A percentile compares a stretch with the other conserved stretches of the same genome.
Conservation (phyloP, 176 grass and related monocot species). For the Microstegium vimineum region DNA sequence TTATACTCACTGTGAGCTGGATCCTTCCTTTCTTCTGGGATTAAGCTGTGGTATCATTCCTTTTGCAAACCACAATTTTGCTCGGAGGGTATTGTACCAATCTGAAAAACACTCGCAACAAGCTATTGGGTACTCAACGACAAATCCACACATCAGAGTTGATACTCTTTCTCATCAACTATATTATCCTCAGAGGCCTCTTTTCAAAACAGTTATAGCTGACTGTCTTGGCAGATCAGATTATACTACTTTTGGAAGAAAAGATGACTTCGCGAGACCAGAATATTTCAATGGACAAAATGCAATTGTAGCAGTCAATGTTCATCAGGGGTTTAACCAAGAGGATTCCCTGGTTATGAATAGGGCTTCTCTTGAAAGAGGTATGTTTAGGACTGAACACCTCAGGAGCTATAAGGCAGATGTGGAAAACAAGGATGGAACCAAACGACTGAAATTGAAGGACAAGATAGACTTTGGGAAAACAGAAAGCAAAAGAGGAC, state of each 20-base stretch:
- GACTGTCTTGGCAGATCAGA: slow-evolving; percentile 71
- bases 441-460: slow-evolving; percentile 55
- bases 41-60: slow-evolving; percentile 89
- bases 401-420: slow-evolving; percentile 84
- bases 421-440: slow-evolving; percentile 69
- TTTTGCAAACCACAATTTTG: slow-evolving; percentile 97
- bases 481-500: slow-evolving; percentile 85
- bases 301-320: slow-evolving; percentile 91
- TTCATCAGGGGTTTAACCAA: slow-evolving; percentile 97
- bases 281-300: slow-evolving; percentile 98
- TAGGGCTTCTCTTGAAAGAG: slow-evolving; percentile 83
- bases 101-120: slow-evolving; percentile 95
- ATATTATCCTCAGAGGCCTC: slow-evolving; percentile 87
- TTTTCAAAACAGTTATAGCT: slow-evolving; percentile 82
- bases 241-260: slow-evolving; percentile 53
- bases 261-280: slow-evolving; percentile 51
- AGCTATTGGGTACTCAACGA: slow-evolving; percentile 92
- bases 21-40: slow-evolving; percentile 79
- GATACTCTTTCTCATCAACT: slow-evolving; percentile 90
- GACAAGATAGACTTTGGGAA: slow-evolving; percentile 86
- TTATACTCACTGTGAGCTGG: slow-evolving; percentile 87
- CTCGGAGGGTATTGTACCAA: slow-evolving; percentile 82
- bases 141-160: slow-evolving; percentile 80
- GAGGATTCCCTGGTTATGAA: slow-evolving; percentile 99
- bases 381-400: slow-evolving; percentile 92